Conservation (phyloP, 2,329 filamentous ascomycete genomes). For the Aspergillus sp. region DNA sequence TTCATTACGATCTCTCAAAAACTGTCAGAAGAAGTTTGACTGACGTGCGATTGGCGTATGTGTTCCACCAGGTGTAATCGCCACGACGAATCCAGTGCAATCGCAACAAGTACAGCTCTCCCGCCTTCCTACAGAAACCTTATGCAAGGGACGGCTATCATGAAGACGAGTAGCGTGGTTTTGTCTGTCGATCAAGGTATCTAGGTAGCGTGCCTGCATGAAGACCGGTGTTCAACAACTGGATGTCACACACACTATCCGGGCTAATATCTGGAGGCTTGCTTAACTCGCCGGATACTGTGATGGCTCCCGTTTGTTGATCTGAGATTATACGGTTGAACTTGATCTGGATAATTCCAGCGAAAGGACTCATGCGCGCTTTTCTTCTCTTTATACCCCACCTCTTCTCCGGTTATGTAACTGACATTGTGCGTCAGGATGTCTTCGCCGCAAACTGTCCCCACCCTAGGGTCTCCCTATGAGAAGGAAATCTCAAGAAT, state of each 20-base stretch:
- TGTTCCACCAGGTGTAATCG: conserved; percentile 9
- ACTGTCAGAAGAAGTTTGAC: not conserved
- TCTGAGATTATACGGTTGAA: conserved; percentile 50
- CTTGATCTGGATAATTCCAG: conserved; percentile 51
- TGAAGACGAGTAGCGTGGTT: conserved; percentile 43
- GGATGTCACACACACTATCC: conserved; percentile 12
- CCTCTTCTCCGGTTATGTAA: conserved; percentile 7
- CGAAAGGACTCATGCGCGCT: conserved; percentile 48
- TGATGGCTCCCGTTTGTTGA: conserved; percentile 27
- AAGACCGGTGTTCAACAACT: conserved; percentile 45
- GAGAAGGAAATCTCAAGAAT: conserved; percentile 25
- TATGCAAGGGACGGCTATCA: conserved; percentile 31
- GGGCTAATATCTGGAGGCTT: not conserved
- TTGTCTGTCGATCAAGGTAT: conserved; percentile 47
- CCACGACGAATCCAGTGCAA: conserved; percentile 3
- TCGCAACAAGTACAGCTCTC: conserved; percentile 31
- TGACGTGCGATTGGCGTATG: conserved; percentile 10
- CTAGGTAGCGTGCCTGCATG: conserved; percentile 42
- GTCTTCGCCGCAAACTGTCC: conserved; percentile 32
- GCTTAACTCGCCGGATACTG: not conserved
- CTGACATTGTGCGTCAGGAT: conserved; percentile 35
- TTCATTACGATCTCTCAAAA: not conserved
- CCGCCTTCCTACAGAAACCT: conserved; percentile 21
- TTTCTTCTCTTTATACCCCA: conserved; percentile 19
- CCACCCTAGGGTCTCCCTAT: conserved; percentile 30